Conservation (phyloP, 352 stramenopile species). For the Thraustotheca clavata region DNA sequence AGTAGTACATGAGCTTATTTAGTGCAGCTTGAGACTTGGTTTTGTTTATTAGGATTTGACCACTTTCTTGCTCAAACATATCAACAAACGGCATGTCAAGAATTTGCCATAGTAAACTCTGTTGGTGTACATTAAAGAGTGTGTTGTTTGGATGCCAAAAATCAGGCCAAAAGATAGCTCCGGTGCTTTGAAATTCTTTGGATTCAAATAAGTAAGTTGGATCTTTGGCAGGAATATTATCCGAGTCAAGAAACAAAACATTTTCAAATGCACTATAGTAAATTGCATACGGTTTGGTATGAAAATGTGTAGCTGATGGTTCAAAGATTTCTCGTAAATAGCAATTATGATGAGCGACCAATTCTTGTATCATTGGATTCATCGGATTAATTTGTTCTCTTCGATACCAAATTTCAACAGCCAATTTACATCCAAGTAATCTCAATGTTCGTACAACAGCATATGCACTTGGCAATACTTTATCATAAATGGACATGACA, state of each 20-base stretch:
- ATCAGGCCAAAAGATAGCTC: constrained; percentile 79
- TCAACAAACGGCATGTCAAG: constrained; percentile 78
- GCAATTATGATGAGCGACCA: neutral
- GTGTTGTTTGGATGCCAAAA: constrained; percentile 65
- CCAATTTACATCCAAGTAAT: constrained; percentile 37
- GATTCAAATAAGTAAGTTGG: constrained; percentile 75
- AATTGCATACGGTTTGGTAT: constrained; percentile 62
- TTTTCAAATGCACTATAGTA: constrained; percentile 54
- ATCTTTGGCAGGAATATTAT: constrained; percentile 68
- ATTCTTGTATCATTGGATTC: constrained; percentile 33
- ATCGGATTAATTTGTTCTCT: constrained; percentile 16
- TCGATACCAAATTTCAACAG: constrained; percentile 61
- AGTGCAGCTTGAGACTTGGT: constrained; percentile 31
- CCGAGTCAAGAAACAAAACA: constrained; percentile 72
- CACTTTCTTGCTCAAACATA: constrained; percentile 83
- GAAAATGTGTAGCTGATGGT: constrained; percentile 36
- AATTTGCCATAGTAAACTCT: constrained; percentile 56
- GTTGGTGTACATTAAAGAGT: constrained; percentile 64
- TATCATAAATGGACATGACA: constrained; percentile 61
- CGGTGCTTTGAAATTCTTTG: constrained; percentile 44
- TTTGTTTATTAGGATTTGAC: constrained; percentile 62
- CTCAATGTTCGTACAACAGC: constrained; percentile 46
- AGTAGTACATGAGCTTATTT: constrained; percentile 76
- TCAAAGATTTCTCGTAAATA: constrained; percentile 41
- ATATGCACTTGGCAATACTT: constrained; percentile 59